phyloP scores from a whole-genome alignment of 495 filamentous ascomycete species.

The Thermochaetoides thermophila region DNA sequence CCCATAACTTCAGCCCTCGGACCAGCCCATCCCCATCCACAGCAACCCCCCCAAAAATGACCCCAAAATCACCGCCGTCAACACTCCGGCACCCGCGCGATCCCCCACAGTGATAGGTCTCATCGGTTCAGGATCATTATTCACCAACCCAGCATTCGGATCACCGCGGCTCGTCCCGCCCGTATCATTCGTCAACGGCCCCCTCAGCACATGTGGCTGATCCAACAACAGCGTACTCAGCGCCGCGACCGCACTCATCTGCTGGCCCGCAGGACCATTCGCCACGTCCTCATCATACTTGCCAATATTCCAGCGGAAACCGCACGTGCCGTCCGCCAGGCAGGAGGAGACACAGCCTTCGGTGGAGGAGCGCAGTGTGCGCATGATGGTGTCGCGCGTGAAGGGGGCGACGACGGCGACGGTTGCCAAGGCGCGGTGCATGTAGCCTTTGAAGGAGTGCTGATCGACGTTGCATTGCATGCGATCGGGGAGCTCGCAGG shows the following conservation, averaged over 20 bases:
- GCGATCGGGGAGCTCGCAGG: slow-evolving; percentile 41
- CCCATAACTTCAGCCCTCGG: too few species aligned
- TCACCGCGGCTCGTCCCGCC: slow-evolving; percentile 67
- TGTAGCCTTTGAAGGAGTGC: slow-evolving; percentile 78
- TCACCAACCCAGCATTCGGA: slow-evolving; percentile 40
- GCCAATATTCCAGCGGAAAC: slow-evolving; percentile 40
- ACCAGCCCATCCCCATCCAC: slow-evolving; percentile 19
- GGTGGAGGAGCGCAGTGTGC: slow-evolving; percentile 47
- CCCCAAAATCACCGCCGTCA: slow-evolving; percentile 33
- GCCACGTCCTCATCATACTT: slow-evolving; percentile 39
- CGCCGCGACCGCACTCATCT: slow-evolving; percentile 53
- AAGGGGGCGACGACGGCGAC: slow-evolving; percentile 58
- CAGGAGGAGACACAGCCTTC: slow-evolving; percentile 53
- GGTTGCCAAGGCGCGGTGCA: slow-evolving; percentile 61
- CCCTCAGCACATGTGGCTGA: slow-evolving; percentile 9
- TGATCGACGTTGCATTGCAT: slow-evolving; percentile 56
- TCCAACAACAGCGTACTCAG: slow-evolving; percentile 38
- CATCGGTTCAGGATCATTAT: too few species aligned
- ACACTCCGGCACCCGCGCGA: slow-evolving; percentile 41
- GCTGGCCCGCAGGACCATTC: slow-evolving; percentile 39
- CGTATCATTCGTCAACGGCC: slow-evolving; percentile 45
- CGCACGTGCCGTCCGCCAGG: slow-evolving; percentile 47
- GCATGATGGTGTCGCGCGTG: slow-evolving; percentile 43
- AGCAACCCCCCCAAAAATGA: slow-evolving; percentile 13
- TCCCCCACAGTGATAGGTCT: slow-evolving; percentile 33